Percentiles rank a stretch among this genome's conserved stretches.
Conservation (phyloP, 345 rosid species). For the Angophora floribunda region DNA sequence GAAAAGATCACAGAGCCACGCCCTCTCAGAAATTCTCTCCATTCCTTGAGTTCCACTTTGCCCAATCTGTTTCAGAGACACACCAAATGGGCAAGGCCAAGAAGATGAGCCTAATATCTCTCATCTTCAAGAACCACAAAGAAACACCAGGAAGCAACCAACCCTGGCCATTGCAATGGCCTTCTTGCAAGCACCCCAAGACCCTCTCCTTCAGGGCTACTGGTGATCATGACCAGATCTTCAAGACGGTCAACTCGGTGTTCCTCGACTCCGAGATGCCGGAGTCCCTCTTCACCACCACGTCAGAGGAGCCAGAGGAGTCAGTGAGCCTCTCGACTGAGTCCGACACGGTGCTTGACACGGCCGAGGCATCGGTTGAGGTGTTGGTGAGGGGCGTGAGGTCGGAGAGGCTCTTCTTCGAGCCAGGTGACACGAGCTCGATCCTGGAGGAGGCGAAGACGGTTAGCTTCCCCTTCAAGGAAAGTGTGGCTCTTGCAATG, state of each 20-base stretch:
- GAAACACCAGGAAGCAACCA: neutral
- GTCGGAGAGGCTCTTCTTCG: constrained; percentile 64
- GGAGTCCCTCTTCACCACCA: constrained; percentile 35
- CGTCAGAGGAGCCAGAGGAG: constrained; percentile 9
- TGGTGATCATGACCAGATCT: constrained; percentile 19
- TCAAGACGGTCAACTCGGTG: constrained; percentile 72
- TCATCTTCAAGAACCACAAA: constrained; percentile 10
- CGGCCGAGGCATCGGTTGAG: constrained; percentile 30
- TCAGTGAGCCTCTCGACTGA: constrained; percentile 24
- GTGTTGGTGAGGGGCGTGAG: constrained; percentile 39
- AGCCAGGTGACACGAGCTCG: constrained; percentile 59
- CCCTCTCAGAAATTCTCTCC: neutral
- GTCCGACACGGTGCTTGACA: neutral
- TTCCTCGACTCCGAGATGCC: constrained; percentile 29
- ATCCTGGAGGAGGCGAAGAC: constrained; percentile 38
- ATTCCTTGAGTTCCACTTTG: neutral
- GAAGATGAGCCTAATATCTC: constrained; percentile 32
- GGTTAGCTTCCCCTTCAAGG: constrained; percentile 27
- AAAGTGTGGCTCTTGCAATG: constrained; percentile 52
- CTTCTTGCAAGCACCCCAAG: constrained; percentile 47
- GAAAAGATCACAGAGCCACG: neutral
- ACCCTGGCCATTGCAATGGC: constrained; percentile 29
- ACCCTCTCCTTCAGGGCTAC: constrained; percentile 53
- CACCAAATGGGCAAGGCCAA: constrained; percentile 6
- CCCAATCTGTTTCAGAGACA: neutral